Evolutionary conservation across 2,329 filamentous ascomycete genomes (phyloP), one percentile per base, ranked within the genome.

Genomic region (Aspergillus carbonarius): DNA sequence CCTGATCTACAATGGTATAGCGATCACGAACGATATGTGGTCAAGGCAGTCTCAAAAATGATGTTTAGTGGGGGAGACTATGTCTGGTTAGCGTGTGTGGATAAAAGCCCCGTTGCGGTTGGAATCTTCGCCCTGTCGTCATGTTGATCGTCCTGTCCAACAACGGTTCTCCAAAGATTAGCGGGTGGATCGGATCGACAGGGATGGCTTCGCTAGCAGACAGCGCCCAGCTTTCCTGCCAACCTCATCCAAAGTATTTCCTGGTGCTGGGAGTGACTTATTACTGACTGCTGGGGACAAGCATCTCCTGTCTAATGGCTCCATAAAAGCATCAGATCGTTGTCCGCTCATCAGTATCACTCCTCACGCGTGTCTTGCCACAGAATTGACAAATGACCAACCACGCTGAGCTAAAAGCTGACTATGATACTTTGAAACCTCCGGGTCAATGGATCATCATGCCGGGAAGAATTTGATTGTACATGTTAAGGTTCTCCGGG

Each of bases 131-230:
- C 30, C 30, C 37, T 54, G 17, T 42, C 10, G 37, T 35, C n/a
- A 37, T 46, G 37, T 20, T 42, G 37, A 51, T 52, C 15, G 37
- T 6, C 9, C 13, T 25, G 8, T 35, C 39, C 27, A 39, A 25
- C 46, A 57, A 37, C 47, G 44, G 49, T 47, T 53, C 39, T 46
- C 42, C 37, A 51, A 40, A 53, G 27, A 48, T 39, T 58, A 32
- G 34, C 27, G 35, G 52, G 58, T 60, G 54, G 59, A 61, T 27
- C 25, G 30, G 60, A 62, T 62, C 60, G 55, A 40, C 60, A 62
- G 60, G 60, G 57, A 53, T 54, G 54, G 50, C 15, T 25, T 42
- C 10, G 39, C 39, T 23, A 42, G 39, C 39, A 23, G 39, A 42
- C 39, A 42, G 39, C 39, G 39, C 18, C 39, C 20, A 20, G 18